phyloP scores from a whole-genome alignment of 495 filamentous ascomycete genomes.

The Oleoguttula mirabilis region DNA sequence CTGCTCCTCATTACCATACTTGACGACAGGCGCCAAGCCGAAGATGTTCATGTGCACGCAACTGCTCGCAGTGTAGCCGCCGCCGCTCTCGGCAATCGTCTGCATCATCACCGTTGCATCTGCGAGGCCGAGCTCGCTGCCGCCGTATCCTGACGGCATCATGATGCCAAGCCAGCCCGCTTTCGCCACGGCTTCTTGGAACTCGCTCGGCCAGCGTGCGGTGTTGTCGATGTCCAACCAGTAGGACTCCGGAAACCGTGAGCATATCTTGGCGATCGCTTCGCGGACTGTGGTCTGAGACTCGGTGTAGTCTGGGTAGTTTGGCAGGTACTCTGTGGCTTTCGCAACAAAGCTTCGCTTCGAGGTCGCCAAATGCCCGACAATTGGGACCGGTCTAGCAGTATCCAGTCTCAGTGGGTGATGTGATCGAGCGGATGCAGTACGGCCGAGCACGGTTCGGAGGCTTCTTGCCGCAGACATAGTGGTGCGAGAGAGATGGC shows the following conservation, averaged over 20 bases:
- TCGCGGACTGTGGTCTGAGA: slow-evolving; percentile 23
- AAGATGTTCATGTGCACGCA: slow-evolving; percentile 27
- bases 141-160: slow-evolving; percentile 24
- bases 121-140: slow-evolving; percentile 22
- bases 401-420: no score
- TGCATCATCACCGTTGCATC: slow-evolving; percentile 27
- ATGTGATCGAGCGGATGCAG: not conserved
- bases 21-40: slow-evolving; percentile 23
- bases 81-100: slow-evolving; percentile 24
- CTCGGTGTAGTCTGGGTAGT: slow-evolving; percentile 22
- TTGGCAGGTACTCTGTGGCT: slow-evolving; percentile 22
- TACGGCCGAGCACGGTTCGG: no score
- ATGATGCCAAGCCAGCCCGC: slow-evolving; percentile 26
- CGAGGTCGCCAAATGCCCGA: not conserved
- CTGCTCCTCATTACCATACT: slow-evolving; percentile 25
- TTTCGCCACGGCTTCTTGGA: slow-evolving; percentile 22
- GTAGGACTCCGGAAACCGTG: slow-evolving; percentile 20
- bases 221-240: slow-evolving; percentile 22
- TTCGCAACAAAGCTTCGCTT: slow-evolving; percentile 14
- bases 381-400: not conserved
- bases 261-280: slow-evolving; percentile 23
- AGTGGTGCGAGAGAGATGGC: no score
- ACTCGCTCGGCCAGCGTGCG: slow-evolving; percentile 21
- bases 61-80: slow-evolving; percentile 20
- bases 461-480: no score